Base-by-base conservation (phyloP, 176 grass and related monocot genomes). In the Triticum urartu region DNA sequence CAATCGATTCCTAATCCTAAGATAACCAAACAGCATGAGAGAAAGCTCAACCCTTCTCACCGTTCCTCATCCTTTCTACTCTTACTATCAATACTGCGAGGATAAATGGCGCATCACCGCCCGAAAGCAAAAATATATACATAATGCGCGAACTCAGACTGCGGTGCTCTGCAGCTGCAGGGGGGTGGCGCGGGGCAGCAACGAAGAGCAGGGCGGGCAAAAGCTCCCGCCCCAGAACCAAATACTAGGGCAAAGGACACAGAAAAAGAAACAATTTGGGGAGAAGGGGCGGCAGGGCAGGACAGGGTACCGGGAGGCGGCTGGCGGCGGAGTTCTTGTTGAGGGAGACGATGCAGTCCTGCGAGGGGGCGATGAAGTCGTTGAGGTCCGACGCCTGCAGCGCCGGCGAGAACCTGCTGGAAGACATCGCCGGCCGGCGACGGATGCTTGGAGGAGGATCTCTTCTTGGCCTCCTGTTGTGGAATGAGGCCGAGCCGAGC, bases 281-380 rank as follows among this genome's bases (percentile, higher is more conserved):
- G 32, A 0, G 28, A 13, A 0, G 21, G 40, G 13, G 66, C 11
- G 14, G 76, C 50, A 54, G 50, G 48, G 42, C 10, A 42, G 5
- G 38, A 12, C 45, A 50, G 50, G 50, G 50, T 67, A 89, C 89
- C 89, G 32, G 85, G 14, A 84, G 85, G 68, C 85, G 81, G 36
- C 85, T 66, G 43, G 91, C 87, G 74, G 92, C 84, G 34, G 86
- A 65, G n/a, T 71, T 82, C 64, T 88, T 88, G 73, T 95, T 94
- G 62, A 96, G 93, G 80, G 94, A 94, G 77, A 99, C 64, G 90
- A 99, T 39, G 87, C 97, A 99, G 75, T 91, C 86, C 90, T 96
- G 97, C 42, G 97, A 99, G 14, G 92, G 97, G n/a, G 92, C 87
- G 56, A 99, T 99, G 85, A 99, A 99, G 88, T 99, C 97, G 83